Conservation (phyloP, 768 basidiomycete genomes). For the Pisolithus tinctorius region DNA sequence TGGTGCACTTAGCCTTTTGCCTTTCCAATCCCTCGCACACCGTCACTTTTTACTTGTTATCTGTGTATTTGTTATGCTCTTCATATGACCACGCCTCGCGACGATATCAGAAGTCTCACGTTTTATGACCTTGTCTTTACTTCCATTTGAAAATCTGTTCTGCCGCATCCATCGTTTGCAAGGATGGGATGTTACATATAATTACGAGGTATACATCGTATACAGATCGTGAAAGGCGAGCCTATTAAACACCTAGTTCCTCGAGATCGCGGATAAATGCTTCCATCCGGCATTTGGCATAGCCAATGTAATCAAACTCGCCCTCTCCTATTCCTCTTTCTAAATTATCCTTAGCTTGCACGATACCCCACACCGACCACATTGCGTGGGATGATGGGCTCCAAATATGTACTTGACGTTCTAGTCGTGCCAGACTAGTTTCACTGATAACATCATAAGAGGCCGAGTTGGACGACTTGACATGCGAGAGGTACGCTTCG, state of each 20-base stretch:
- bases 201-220: no score
- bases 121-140: conserved; percentile 34
- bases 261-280: conserved; percentile 53
- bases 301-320: conserved; percentile 89
- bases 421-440: conserved; percentile 50
- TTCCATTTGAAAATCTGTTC: conserved; percentile 33
- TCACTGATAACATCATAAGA: conserved; percentile 22
- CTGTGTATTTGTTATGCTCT: conserved; percentile 19
- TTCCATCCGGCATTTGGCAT: conserved; percentile 63
- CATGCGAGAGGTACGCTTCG: conserved; percentile 66
- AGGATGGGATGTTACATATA: no score
- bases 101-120: conserved; percentile 32
- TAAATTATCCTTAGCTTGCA: conserved; percentile 78
- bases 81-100: conserved; percentile 29
- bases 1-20: neutral
- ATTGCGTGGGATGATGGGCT: conserved; percentile 84
- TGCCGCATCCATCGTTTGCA: conserved; percentile 10
- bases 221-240: neutral
- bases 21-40: conserved; percentile 6
- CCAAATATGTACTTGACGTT: conserved; percentile 80
- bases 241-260: conserved; percentile 32
- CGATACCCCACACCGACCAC: conserved; percentile 94
- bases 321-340: conserved; percentile 49
- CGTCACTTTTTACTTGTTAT: conserved; percentile 14
- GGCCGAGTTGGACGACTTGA: conserved; percentile 23